A percentile compares a stretch with the other conserved stretches of the same genome.
These are phyloP conservation scores for Clavispora santaluciae DNA, from an alignment of 805 yeast genomes.

Conservation along the genomic window DNA sequence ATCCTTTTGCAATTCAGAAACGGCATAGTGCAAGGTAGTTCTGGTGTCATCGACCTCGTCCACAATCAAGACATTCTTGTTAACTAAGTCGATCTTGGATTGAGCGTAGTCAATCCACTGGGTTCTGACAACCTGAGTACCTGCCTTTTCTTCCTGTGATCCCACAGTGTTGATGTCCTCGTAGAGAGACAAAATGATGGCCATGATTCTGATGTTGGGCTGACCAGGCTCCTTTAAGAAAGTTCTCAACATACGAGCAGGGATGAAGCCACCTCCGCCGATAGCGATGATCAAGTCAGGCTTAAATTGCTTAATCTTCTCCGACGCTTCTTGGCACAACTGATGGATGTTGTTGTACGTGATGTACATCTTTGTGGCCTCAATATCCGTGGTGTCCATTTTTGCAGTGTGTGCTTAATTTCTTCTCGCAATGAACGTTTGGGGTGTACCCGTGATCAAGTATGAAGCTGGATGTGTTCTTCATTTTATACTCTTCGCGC, in stretches of 20 bases:
- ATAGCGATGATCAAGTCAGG: conserved; percentile 70
- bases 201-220: conserved; percentile 90
- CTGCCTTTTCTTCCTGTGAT: conserved; percentile 14
- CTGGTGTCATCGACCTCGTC: conserved; percentile 93
- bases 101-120: conserved; percentile 88
- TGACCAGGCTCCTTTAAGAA: conserved; percentile 83
- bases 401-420: not conserved
- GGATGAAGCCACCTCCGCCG: conserved; percentile 97
- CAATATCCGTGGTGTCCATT: conserved; percentile 18
- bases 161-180: conserved; percentile 71
- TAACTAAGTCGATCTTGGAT: conserved; percentile 51
- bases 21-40: conserved; percentile 82
- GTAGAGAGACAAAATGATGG: conserved; percentile 86
- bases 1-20: conserved; percentile 64
- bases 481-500: conserved; percentile 1
- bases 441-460: not conserved
- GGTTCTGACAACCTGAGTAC: conserved; percentile 64
- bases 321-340: conserved; percentile 68
- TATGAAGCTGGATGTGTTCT: not conserved
- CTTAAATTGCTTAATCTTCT: conserved; percentile 40
- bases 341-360: conserved; percentile 81
- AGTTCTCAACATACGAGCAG: conserved; percentile 92
- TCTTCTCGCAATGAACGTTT: not conserved
- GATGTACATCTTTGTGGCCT: conserved; percentile 41
- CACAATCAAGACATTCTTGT: conserved; percentile 75